Conservation (phyloP, 176 grass and related monocot genomes). For the Ampelocalamus luodianensis region DNA sequence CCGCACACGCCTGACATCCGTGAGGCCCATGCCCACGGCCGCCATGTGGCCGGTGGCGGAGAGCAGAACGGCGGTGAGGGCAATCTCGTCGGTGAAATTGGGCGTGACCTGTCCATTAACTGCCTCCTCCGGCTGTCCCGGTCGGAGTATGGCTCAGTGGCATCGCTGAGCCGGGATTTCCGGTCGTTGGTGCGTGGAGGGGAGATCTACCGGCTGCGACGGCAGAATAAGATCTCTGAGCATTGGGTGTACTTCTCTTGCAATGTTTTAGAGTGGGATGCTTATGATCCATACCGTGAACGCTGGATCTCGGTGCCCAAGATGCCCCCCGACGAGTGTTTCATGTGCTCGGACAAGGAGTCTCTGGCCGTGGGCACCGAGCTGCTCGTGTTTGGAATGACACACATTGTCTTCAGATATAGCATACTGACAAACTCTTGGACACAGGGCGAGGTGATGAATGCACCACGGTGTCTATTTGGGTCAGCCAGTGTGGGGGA, state of each 20-base stretch:
- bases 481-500: constrained; percentile 73
- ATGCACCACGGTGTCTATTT: constrained; percentile 60
- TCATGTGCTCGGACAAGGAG: constrained; percentile 66
- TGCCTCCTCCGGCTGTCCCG: constrained; percentile 64
- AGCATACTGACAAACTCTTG: constrained; percentile 87
- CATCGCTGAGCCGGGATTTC: constrained; percentile 55
- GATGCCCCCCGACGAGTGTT: constrained; percentile 68
- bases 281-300: constrained; percentile 65
- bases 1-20: constrained; percentile 51
- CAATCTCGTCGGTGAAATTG: constrained; percentile 62
- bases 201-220: constrained; percentile 68
- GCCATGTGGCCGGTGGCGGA: constrained; percentile 6
- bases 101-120: constrained; percentile 64
- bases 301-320: constrained; percentile 72
- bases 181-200: constrained; percentile 52
- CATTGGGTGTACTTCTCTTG: constrained; percentile 92
- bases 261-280: constrained; percentile 68
- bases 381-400: constrained; percentile 71
- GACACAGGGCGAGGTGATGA: constrained; percentile 66
- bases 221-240: constrained; percentile 57
- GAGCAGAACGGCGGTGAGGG: constrained; percentile 33
- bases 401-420: constrained; percentile 79
- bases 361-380: constrained; percentile 78
- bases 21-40: constrained; percentile 26
- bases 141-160: constrained; percentile 61